Percentiles rank a stretch among this genome's conserved stretches.
phyloP scores from a whole-genome alignment of 78 protist genomes.

The Dictyostelium firmibasis region DNA sequence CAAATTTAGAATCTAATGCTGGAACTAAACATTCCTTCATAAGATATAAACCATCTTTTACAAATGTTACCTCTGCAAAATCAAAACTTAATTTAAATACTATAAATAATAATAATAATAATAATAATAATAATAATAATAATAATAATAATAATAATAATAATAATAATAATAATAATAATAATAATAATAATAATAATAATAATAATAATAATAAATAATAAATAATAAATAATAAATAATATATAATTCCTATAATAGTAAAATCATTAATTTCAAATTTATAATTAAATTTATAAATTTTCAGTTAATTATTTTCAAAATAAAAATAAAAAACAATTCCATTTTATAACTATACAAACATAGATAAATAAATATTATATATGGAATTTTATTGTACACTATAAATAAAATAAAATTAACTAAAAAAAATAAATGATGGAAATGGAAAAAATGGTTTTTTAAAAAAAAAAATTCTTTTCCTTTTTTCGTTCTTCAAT shows the following conservation, averaged over 20 bases:
- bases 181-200: neutral
- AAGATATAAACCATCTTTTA: conserved; percentile 41
- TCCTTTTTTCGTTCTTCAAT: too few relatives aligned
- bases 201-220: neutral
- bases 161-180: neutral
- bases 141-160: neutral
- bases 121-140: neutral
- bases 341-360: neutral
- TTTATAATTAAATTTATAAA: neutral
- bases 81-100: neutral
- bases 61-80: neutral
- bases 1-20: neutral
- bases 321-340: neutral
- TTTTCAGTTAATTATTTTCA: neutral
- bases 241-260: neutral
- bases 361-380: neutral
- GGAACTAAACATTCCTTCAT: neutral
- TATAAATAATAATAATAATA: neutral
- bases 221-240: neutral
- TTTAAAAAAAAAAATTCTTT: neutral
- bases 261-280: neutral
- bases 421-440: neutral
- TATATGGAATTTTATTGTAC: neutral
- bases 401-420: neutral
- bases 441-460: neutral